Conservation (phyloP, 2,329 filamentous ascomycete species). For the Colletotrichum limetticola region DNA sequence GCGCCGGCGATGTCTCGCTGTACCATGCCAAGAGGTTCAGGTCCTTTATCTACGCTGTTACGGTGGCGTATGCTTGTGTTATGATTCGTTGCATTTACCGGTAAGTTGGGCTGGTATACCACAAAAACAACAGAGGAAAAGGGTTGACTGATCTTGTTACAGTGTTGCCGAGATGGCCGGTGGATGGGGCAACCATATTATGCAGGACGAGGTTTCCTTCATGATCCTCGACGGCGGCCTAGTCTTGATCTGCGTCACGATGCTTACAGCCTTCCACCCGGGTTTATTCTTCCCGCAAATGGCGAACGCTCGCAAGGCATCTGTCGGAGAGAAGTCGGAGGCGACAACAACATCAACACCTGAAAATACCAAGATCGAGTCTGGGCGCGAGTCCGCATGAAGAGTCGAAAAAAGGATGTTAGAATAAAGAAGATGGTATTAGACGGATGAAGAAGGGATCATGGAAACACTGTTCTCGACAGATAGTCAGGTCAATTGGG, state of each 20-base stretch:
- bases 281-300: constrained; percentile 67
- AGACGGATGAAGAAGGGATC: neutral
- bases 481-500: neutral
- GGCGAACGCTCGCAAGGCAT: constrained; percentile 43
- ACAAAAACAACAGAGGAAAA: constrained; percentile 19
- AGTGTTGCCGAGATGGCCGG: constrained; percentile 73
- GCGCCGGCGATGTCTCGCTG: constrained; percentile 40
- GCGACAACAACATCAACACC: constrained; percentile 17
- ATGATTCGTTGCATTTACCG: constrained; percentile 66
- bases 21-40: constrained; percentile 57
- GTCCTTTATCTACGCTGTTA: constrained; percentile 55
- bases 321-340: constrained; percentile 37
- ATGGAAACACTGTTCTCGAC: neutral
- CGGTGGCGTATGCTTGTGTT: constrained; percentile 56
- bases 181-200: constrained; percentile 72
- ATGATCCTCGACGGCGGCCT: constrained; percentile 66
- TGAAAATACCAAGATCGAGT: constrained; percentile 28
- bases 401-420: too few relatives aligned
- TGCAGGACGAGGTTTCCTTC: constrained; percentile 71
- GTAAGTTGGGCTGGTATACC: constrained; percentile 40
- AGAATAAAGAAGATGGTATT: neutral
- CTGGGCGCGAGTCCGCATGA: constrained; percentile 19
- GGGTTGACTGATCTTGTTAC: neutral
- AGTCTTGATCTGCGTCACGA: constrained; percentile 59
- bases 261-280: constrained; percentile 65